These are phyloP conservation scores for Magnolia kwangsiensis DNA, from an alignment of 164 flowering plant species.

Conservation along the genomic window DNA sequence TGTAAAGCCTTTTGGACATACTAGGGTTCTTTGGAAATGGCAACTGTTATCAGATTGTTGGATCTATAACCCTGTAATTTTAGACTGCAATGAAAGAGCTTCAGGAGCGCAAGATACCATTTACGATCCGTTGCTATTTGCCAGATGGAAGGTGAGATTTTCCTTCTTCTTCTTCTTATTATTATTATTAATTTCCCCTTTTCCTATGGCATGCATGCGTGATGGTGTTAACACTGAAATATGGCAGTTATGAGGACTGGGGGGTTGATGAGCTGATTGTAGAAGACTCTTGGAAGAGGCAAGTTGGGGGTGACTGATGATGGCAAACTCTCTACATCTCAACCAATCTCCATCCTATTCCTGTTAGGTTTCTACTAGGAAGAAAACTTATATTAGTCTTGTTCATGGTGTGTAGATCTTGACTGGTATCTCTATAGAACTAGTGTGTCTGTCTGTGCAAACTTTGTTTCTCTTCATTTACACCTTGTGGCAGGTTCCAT, in stretches of 20 bases:
- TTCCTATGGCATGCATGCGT: too few species aligned
- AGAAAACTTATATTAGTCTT: neutral
- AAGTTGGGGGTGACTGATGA: slow-evolving; percentile 77
- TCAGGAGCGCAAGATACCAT: slow-evolving; percentile 80
- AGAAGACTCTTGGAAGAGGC: slow-evolving; percentile 96
- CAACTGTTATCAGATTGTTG: neutral
- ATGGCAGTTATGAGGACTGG: slow-evolving; percentile 82
- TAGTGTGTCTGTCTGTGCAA: neutral
- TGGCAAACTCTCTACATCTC: neutral
- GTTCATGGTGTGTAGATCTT: neutral
- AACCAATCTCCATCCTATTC: neutral
- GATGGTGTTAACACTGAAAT: neutral
- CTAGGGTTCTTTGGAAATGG: neutral
- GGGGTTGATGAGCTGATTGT: slow-evolving; percentile 94
- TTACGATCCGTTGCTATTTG: slow-evolving; percentile 72
- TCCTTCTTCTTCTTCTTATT: neutral
- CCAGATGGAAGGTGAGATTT: slow-evolving; percentile 87
- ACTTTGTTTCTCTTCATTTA: neutral
- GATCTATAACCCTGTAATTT: neutral
- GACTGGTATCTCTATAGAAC: neutral
- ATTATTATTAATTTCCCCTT: too few species aligned
- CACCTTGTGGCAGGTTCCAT: neutral
- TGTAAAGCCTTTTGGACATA: neutral
- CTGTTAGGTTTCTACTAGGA: neutral
- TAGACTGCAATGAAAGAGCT: slow-evolving; percentile 95